phyloP scores from a whole-genome alignment of 2,329 filamentous ascomycete species.

The Colletotrichum viniferum region DNA sequence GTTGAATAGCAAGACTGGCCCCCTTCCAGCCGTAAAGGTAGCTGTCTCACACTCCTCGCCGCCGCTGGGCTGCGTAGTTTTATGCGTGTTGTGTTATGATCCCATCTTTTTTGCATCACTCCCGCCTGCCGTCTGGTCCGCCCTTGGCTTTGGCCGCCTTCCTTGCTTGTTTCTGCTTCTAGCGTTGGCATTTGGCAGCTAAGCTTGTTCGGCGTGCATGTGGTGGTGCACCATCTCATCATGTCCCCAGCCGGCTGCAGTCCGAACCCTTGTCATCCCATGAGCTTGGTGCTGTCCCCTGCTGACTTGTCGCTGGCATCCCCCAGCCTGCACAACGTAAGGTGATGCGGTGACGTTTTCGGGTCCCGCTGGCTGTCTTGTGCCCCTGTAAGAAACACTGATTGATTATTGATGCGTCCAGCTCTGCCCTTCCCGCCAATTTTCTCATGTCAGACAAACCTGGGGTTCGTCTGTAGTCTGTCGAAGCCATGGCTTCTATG shows the following conservation, averaged over 20 bases:
- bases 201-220: constrained; percentile 10
- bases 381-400: neutral
- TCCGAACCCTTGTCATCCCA: constrained; percentile 13
- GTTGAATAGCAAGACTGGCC: neutral
- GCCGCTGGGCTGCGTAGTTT: neutral
- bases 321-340: neutral
- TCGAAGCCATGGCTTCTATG: neutral
- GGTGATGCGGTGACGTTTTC: constrained; percentile 12
- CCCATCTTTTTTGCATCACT: neutral
- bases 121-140: neutral
- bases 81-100: constrained; percentile 1
- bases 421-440: neutral
- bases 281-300: constrained; percentile 8
- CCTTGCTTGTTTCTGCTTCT: constrained; percentile 19
- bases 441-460: neutral
- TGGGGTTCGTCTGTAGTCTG: constrained; percentile 1
- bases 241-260: neutral
- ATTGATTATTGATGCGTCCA: neutral
- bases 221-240: constrained; percentile 1
- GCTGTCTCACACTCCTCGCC: neutral
- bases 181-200: constrained; percentile 5
- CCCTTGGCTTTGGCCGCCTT: neutral
- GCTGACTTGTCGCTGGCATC: constrained; percentile 11
- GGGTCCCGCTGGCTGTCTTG: neutral
- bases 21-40: neutral